Evolutionary conservation across 371 early-diverging fungal species (phyloP), one percentile per base, ranked within the genome.

Genomic region (Dichotomocladium elegans): DNA sequence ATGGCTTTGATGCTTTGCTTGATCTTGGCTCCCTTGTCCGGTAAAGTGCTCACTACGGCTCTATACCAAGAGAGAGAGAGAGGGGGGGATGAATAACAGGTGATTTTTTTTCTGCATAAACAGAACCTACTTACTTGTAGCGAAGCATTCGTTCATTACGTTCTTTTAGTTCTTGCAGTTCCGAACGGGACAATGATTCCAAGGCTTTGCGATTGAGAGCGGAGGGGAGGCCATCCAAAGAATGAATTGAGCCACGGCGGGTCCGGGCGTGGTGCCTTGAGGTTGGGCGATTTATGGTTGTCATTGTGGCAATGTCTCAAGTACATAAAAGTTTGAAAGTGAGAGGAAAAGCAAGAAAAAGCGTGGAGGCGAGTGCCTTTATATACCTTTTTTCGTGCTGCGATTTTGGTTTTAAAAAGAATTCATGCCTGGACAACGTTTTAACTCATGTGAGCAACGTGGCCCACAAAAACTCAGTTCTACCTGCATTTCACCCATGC

Each of bases 11-110:
- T 51, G 17, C 51, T 51, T 29, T 51, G 40, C 9, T 41, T 40
- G 8, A 51, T 15, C 22, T 51, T 51, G 51, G 40, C 51, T 41
- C 51, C 51, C n/a, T 51, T 51, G 41, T 51, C 51, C 10, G 51
- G 51, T 4, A 51, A 24, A 15, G 51, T 51, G 17, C 41, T 26
- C 8, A 51, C 28, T 2, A 51, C 51, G 2, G 51, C 14, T 24
- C 31, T 33, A 28, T 28, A 22, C 3, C 31, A 22, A 31, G 29
- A 24, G 33, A 17, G 7, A 33, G 1, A 21, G 3, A 22, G 4
- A 43, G 43, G 5, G 15, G n/a, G n/a, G 34, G 11, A 28, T n/a
- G 1, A 33, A 47, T 31, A 47, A 6, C 3, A 47, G 6, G n/a
- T 43, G 0, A 21, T 24, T 17, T 6, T 12, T 7, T 28, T 14